Base-by-base conservation (phyloP, 345 rosid species). In the Turritis glabra region DNA sequence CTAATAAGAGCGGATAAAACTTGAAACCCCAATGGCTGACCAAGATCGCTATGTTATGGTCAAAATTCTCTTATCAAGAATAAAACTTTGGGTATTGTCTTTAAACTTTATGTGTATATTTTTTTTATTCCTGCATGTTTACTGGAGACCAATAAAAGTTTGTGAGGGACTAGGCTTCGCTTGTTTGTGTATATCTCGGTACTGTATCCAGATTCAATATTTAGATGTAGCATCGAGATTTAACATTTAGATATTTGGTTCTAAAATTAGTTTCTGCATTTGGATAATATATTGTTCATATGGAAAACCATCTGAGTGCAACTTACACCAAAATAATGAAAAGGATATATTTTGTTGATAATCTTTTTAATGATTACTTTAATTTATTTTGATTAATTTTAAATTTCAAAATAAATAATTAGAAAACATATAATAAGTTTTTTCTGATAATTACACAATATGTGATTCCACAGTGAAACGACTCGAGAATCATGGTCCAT, bases 31-130 rank as follows among this genome's bases (percentile, higher is more conserved):
- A 62, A 26, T 52, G 35, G 9, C 61, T 38, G 43, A 62, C 15
- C 8, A 14, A 27, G 63, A 63, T 62, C 14, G 37, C 56, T 56
- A 40, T 15, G 13, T 56, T 44, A 13, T 65, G 67, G 66, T 57
- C 58, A 72, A 72, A 63, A 63, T 38, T 51, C 64, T 54, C 50
- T 74, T 46, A 46, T 46, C 30, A 51, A 33, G 78, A 74, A 66
- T 65, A 64, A 50, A 65, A 56, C 66, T 64, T 65, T 47, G 25
- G n/a, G 51, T n/a, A 6, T 41, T 73, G 52, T 25, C 55, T 25
- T 46, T 65, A 65, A 46, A 46, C 32, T 67, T 46, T 56, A 6
- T 63, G 22, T 33, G 11, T 22, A 32, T 23, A 23, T 9, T 56
- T 74, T 74, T 66, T 56, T 35, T 32, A 74, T 40, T 19, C 13